A percentile compares a stretch with the other conserved stretches of the same genome.
Conservation (phyloP, 164 flowering plant species). For the Sextonia rubra region DNA sequence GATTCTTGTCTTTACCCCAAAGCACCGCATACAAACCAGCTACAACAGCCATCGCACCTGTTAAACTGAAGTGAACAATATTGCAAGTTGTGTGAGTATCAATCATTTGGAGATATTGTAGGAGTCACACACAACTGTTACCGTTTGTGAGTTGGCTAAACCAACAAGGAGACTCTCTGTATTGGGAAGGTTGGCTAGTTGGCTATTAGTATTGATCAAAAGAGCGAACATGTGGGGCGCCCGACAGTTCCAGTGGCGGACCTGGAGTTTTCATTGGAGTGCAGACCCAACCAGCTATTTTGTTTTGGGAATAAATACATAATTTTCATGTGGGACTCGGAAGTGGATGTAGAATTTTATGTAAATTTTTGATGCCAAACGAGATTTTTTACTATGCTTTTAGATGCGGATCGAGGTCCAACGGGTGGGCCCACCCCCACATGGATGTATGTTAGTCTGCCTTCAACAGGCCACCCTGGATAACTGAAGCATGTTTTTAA, state of each 20-base stretch:
- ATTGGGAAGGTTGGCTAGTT: not conserved
- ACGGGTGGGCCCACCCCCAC: not conserved
- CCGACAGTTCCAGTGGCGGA: no score
- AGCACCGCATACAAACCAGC: conserved; percentile 57
- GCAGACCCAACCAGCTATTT: no score
- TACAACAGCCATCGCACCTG: conserved; percentile 53
- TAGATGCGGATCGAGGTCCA: not conserved
- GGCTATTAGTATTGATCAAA: not conserved
- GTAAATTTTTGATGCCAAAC: no score
- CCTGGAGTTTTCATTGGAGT: no score
- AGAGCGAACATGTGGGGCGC: not conserved
- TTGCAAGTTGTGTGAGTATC: not conserved
- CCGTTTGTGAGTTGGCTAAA: not conserved
- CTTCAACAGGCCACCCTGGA: not conserved
- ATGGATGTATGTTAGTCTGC: no score
- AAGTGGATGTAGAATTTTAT: no score
- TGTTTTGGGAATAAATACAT: no score
- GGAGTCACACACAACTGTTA: not conserved
- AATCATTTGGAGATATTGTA: not conserved
- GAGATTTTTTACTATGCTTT: not conserved
- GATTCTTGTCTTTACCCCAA: conserved; percentile 69
- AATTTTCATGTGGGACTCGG: no score
- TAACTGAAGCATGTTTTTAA: not conserved
- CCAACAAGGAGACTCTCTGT: not conserved
- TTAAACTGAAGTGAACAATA: conserved; percentile 30